Evolutionary conservation across 2,329 filamentous ascomycete species (phyloP).

Genomic region (Colletotrichum siamense): DNA sequence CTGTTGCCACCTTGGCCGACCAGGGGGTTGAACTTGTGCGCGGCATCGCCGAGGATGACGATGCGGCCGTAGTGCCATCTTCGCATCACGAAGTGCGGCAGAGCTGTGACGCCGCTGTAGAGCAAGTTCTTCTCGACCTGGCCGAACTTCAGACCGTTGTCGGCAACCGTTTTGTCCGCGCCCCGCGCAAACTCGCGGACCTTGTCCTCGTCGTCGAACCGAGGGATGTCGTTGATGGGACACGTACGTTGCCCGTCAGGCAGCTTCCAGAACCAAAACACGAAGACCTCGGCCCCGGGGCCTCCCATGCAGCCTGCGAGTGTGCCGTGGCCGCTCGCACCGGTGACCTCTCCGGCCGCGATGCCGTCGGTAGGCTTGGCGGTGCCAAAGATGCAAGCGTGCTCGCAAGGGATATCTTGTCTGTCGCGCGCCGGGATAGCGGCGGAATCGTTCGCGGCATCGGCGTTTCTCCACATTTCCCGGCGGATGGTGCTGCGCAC

Average conservation of each 20-base stretch:
- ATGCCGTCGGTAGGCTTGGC: constrained; percentile 2
- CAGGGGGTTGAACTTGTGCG: constrained; percentile 38
- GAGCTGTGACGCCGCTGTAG: constrained; percentile 13
- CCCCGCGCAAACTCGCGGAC: background rate
- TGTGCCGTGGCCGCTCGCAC: background rate
- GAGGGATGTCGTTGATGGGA: constrained; percentile 10
- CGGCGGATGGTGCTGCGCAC: constrained; percentile 41
- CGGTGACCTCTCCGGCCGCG: background rate
- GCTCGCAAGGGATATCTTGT: constrained; percentile 3
- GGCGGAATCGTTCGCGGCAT: constrained; percentile 1
- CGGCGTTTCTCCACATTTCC: constrained; percentile 30
- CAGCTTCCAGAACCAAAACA: constrained; percentile 17
- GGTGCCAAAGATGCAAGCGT: constrained; percentile 18
- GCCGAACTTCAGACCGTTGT: background rate
- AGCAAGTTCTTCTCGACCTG: background rate
- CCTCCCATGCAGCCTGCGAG: constrained; percentile 11
- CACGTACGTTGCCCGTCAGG: background rate
- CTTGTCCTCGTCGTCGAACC: constrained; percentile 5
- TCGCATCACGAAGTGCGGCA: constrained; percentile 18
- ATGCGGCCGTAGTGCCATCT: constrained; percentile 36
- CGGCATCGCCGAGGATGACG: constrained; percentile 36
- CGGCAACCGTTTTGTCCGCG: background rate
- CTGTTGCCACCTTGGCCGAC: constrained; percentile 32
- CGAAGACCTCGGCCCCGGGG: background rate
- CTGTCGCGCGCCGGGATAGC: constrained; percentile 5